Evolutionary conservation across 1,284 basidiomycete genomes (phyloP), one percentile per base, ranked within the genome.

Genomic region (Cutaneotrichosporon sp.): DNA sequence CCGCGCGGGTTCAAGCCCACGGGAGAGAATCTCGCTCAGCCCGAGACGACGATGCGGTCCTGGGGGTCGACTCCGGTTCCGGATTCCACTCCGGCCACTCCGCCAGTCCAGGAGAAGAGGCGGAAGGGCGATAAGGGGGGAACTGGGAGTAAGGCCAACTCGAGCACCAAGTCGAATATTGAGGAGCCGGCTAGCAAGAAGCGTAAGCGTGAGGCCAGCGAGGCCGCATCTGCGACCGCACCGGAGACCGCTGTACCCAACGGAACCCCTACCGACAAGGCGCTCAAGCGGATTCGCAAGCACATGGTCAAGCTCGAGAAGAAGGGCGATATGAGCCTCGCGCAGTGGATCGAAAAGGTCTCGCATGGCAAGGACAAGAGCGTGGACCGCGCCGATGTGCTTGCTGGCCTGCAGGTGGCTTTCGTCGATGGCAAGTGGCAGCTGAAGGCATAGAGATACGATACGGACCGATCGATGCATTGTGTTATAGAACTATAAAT

Each of bases 101-200:
- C 59, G 40, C 51, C 47, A 2, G 10, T 51, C 13, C 56, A 56
- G 5, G 46, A 49, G 68, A 76, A 73, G 65, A 73, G 73, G 70
- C 75, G 72, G 59, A 79, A 77, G 69, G 76, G 77, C 21, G 80
- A 81, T 65, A 81, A 81, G 66, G 78, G 78, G 26, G 80, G 80
- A 2, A 78, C 76, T 1, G 80, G 80, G 2, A 52, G 70, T 6
- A 76, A 76, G 59, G 80, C 80, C 26, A 80, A 80, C 65, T 75
- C 77, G 18, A 70, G 69, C 34, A 16, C 50, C 30, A n/a, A 26
- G 26, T 26, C 6, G 7, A 53, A 49, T 9, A 57, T 26, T 13
- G 62, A 16, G 4, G 42, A 18, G 49, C 62, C 72, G 6, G 30
- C 61, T 14, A 68, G 56, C 58, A 79, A 79, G 72, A 78, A 76